Conservation (phyloP, 495 filamentous ascomycete genomes). For the Podospora anserina region DNA sequence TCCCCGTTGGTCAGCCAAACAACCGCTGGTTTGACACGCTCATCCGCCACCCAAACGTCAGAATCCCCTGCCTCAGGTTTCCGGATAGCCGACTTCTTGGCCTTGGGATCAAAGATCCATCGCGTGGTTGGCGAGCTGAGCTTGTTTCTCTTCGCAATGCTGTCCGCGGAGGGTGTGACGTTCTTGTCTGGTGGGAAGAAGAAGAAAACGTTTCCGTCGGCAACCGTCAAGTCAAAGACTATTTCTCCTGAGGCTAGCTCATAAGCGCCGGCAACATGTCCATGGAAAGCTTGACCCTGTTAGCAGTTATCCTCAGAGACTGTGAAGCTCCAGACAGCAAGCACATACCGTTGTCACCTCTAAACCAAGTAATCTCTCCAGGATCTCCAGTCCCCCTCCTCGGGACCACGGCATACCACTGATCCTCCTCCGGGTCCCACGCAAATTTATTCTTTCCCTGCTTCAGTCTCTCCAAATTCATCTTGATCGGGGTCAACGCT, state of each 20-base stretch:
- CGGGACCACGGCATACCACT: conserved; percentile 51
- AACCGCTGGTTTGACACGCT: conserved; percentile 32
- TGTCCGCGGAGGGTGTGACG: conserved; percentile 23
- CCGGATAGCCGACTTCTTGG: conserved; percentile 24
- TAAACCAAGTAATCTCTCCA: conserved; percentile 50
- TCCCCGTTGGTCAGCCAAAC: conserved; percentile 51
- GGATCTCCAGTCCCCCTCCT: conserved; percentile 42
- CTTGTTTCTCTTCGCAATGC: conserved; percentile 32
- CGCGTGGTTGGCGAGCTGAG: conserved; percentile 50
- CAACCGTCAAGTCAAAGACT: conserved; percentile 53
- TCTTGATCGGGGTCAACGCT: conserved; percentile 51
- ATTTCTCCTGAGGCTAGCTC: conserved; percentile 49
- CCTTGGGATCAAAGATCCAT: conserved; percentile 53
- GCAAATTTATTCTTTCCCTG: conserved; percentile 54
- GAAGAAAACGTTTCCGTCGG: conserved; percentile 56
- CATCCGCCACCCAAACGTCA: conserved; percentile 29
- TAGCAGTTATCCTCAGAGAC: neutral
- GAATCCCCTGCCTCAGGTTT: conserved; percentile 16
- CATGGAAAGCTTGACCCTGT: conserved; percentile 40
- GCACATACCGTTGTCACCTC: conserved; percentile 46
- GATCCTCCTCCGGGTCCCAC: conserved; percentile 52
- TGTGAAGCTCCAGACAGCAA: neutral
- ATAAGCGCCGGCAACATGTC: conserved; percentile 50
- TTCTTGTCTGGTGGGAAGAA: conserved; percentile 50
- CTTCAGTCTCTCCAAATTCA: conserved; percentile 51